Evolutionary conservation across 192 early-diverging fungal genomes (phyloP), one percentile per base, ranked within the genome.

Genomic region (Entomortierella chlamydospora): DNA sequence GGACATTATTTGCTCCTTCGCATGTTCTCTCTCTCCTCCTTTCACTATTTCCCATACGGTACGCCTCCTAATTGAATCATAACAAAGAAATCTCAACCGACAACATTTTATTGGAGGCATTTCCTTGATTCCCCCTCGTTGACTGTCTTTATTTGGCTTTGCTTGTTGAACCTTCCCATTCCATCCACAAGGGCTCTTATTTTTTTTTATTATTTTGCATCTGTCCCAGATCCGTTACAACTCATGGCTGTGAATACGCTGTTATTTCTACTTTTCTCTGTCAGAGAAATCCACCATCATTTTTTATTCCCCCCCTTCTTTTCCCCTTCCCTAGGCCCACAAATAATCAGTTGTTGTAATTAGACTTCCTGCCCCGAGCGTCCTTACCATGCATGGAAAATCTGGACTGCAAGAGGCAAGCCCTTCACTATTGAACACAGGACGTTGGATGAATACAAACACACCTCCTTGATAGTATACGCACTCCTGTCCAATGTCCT

Each of bases 1-100:
- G 45, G 4, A 43, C 25, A 62, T 62, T 62, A 47, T 62, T 50
- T 50, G 30, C 26, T 62, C 61, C 30, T 11, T 50, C 45, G 23
- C 42, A 10, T 47, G 42, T 45, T 62, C 30, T 9, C 26, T 56
- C 53, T 3, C 20, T 11, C 64, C 42, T 43, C 52, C 25, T 17
- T n/a, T 28, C 17, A 29, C 61, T 29, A 20, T 28, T 23, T n/a
- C n/a, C n/a, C n/a, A n/a, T n/a, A n/a, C n/a, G 45, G 45, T 47
- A 47, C 20, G 45, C 20, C 45, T 47, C 45, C 45, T 17, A 5
- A 20, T 11, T n/a, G n/a, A n/a, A n/a, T n/a, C n/a, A 47, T 17
- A 28, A 43, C 13, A 59, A 22, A 39, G n/a, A 54, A 25, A 54
- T 30, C 52, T 28, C 26, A 29, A 54, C 45, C 20, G 28, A 54